Evolutionary conservation across 257 asterid species (phyloP).

Genomic region (Rehmannia glutinosa): DNA sequence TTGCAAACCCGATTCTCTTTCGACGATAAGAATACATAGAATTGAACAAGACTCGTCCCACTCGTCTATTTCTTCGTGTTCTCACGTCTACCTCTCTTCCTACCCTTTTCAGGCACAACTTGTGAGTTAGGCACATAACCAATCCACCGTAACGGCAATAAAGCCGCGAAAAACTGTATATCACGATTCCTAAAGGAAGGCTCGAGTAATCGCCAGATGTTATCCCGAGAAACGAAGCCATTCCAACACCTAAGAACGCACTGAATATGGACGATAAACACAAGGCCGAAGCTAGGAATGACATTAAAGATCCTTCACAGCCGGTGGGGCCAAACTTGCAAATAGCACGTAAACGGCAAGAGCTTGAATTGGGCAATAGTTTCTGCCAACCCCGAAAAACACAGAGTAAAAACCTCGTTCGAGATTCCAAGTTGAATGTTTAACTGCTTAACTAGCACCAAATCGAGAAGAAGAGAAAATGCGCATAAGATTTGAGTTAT

Average conservation of each 20-base stretch:
- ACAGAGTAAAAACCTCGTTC: slow-evolving; percentile 64
- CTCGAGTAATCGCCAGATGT: slow-evolving; percentile 53
- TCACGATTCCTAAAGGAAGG: slow-evolving; percentile 58
- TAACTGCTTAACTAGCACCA: slow-evolving; percentile 59
- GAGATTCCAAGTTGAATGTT: slow-evolving; percentile 60
- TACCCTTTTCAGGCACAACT: slow-evolving; percentile 33
- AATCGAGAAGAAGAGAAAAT: slow-evolving; percentile 66
- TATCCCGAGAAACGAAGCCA: slow-evolving; percentile 66
- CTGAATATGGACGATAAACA: slow-evolving; percentile 68
- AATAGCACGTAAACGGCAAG: slow-evolving; percentile 67
- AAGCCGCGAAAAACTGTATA: slow-evolving; percentile 69
- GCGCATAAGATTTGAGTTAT: slow-evolving; percentile 53
- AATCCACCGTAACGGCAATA: slow-evolving; percentile 66
- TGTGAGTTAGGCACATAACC: slow-evolving; percentile 38
- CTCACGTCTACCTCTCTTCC: slow-evolving; percentile 42
- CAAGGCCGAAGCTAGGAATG: slow-evolving; percentile 65
- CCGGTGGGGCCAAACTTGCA: slow-evolving; percentile 75
- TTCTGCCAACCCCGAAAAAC: slow-evolving; percentile 83
- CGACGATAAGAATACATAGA: slow-evolving; percentile 49
- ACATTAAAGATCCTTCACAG: slow-evolving; percentile 76
- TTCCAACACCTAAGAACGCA: slow-evolving; percentile 66
- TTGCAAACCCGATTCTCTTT: slow-evolving; percentile 47
- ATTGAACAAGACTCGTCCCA: slow-evolving; percentile 48
- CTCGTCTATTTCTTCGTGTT: slow-evolving; percentile 47
- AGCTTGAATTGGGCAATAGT: slow-evolving; percentile 77